Evolutionary conservation across 306 rosid genomes (phyloP), one percentile per base, ranked within the genome.

Genomic region (Rosa chinensis): DNA sequence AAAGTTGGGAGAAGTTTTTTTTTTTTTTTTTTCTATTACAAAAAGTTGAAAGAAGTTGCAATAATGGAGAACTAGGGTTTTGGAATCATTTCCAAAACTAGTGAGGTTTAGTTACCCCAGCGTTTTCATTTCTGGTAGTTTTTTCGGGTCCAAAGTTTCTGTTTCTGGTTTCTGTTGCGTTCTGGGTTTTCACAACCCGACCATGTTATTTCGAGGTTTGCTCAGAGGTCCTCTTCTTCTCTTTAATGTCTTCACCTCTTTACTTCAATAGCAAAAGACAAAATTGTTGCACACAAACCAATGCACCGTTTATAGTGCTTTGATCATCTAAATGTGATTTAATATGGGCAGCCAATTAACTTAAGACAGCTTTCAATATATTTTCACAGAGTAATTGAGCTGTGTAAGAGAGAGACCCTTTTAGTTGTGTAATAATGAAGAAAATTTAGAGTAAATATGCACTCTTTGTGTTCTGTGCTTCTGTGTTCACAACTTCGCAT

Each of bases 281-380:
- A 52, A 62, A 42, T 61, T 47, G 44, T 7, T 79, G 32, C 86
- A 63, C 86, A 63, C 83, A 40, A 79, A 75, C 10, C 83, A 75
- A 79, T 52, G 86, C 59, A 70, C 73, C 17, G 73, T 35, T n/a
- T 43, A 13, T 43, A 32, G 48, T 40, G 25, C 45, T 58, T 58
- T 39, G 74, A 75, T 50, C 80, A 21, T 42, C 17, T n/a, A 16
- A 21, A 37, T 53, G 43, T 49, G 56, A 61, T 58, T 68, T 75
- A 52, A 70, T 79, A 28, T 16, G n/a, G 47, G 37, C 50, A 17
- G 8, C 62, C 79, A 63, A 25, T 25, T 25, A 25, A n/a, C 10
- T 39, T 63, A 70, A 64, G 16, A 7, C 7, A 64, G 45, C 70
- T 11, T 64, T 64, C 72, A 39, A 66, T 1, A 72, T 43, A 10